Percentiles rank a stretch among this genome's conserved stretches.
phyloP scores from a whole-genome alignment of 1,284 basidiomycete species.

The Malassezia caprae region DNA sequence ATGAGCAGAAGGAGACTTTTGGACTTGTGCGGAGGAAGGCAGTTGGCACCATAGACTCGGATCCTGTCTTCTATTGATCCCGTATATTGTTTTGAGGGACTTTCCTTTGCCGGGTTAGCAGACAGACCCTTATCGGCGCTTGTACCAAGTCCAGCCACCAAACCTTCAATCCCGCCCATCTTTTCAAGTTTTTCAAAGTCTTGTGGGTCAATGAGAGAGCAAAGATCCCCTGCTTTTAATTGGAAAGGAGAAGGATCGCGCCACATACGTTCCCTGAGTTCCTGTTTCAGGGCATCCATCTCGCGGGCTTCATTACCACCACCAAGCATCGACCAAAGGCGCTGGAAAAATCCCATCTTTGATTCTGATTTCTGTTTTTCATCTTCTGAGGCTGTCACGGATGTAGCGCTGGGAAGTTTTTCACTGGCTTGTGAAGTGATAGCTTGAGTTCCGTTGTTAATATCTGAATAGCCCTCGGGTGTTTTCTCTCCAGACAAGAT shows the following conservation, averaged over 20 bases:
- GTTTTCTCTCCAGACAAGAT: background rate
- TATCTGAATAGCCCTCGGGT: background rate
- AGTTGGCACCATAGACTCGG: constrained; percentile 67
- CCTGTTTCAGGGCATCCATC: constrained; percentile 17
- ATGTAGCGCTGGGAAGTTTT: background rate
- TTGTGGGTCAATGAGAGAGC: constrained; percentile 81
- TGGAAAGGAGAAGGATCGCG: constrained; percentile 40
- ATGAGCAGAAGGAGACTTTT: constrained; percentile 76
- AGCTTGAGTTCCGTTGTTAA: background rate
- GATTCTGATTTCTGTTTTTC: background rate
- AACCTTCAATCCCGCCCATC: constrained; percentile 63
- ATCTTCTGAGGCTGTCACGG: background rate
- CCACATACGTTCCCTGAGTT: constrained; percentile 26
- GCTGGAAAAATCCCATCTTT: background rate
- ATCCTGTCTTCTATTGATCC: constrained; percentile 28
- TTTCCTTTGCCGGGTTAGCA: constrained; percentile 14
- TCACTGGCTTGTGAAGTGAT: background rate
- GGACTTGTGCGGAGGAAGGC: constrained; percentile 64
- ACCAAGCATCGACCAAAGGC: background rate
- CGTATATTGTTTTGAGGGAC: constrained; percentile 4
- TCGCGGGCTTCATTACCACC: background rate
- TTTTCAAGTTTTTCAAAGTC: constrained; percentile 58
- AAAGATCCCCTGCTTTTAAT: constrained; percentile 62
- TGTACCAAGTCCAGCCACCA: constrained; percentile 68
- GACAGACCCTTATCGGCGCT: constrained; percentile 50